Evolutionary conservation across 1,139 yeast species (phyloP), one percentile per base, ranked within the genome.

Genomic region (Taphrina sp.): DNA sequence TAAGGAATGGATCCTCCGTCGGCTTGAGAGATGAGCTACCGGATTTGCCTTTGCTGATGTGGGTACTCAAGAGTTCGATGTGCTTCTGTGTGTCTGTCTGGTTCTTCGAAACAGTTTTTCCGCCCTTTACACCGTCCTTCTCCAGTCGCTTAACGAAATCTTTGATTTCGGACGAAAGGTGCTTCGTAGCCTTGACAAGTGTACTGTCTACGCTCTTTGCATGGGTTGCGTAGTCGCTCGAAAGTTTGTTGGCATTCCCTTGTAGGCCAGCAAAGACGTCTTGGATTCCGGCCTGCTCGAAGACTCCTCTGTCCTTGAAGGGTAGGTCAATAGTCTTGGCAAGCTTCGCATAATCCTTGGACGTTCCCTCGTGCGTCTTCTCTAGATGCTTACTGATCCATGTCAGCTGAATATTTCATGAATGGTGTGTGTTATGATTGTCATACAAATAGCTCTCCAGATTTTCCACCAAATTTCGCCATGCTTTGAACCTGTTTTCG

Each of bases 1-100:
- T 63, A 29, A 75, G 65, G 60, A 71, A 77, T 3, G 81, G 81
- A 61, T 77, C 81, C 45, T 73, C 69, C 29, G 76, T 78, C 8
- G 70, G 59, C 58, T 69, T 71, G 39, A 56, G 36, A 57, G 61
- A 26, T 64, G 64, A 47, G 5, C 47, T 38, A 12, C 47, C 47
- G 58, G 46, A 41, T 16, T 45, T 36, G 23, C 49, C 37, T 31
- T 35, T 52, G 33, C 28, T 24, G 24, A 52, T 44, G 42, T 44
- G 52, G 19, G 63, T 66, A 52, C 73, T 74, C 29, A 73, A 67
- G 5, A 60, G 51, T 62, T 73, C 76, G 45, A 73, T 64, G 33
- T 66, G 64, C 62, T 67, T 66, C 60, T 67, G 70, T 5, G 76
- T 71, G n/a, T 47, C 44, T 22, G 58, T 60, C 28, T 70, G 69